These are phyloP conservation scores for Naganishia friedmannii DNA, from an alignment of 768 basidiomycete genomes.

Conservation along the genomic window DNA sequence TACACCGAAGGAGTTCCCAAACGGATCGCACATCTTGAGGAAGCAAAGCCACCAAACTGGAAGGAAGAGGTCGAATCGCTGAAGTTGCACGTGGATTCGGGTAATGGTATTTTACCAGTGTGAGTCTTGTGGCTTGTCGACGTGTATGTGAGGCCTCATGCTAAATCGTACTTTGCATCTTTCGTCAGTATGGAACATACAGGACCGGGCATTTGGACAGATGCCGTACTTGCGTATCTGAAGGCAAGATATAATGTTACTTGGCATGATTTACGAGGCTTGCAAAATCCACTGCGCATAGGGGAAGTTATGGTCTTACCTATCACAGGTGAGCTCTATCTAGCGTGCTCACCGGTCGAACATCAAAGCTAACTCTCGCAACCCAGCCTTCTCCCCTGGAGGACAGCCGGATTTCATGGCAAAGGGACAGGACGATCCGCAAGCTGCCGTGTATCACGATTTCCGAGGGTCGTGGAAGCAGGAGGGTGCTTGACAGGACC, in stretches of 20 bases:
- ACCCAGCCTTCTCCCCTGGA: slow-evolving; percentile 16
- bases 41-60: slow-evolving; percentile 3
- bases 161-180: not conserved
- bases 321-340: slow-evolving; percentile 33
- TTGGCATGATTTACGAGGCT: slow-evolving; percentile 41
- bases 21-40: not conserved
- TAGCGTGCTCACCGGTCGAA: not conserved
- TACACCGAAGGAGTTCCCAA: not conserved
- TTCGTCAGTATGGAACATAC: slow-evolving; percentile 24
- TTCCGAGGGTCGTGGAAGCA: slow-evolving; percentile 20
- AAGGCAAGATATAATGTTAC: slow-evolving; percentile 44
- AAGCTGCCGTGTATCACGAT: slow-evolving; percentile 21
- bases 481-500: not conserved
- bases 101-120: slow-evolving; percentile 21
- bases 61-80: slow-evolving; percentile 1
- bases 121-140: not conserved
- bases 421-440: slow-evolving; percentile 5
- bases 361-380: not conserved
- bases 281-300: slow-evolving; percentile 44
- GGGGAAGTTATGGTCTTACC: slow-evolving; percentile 48
- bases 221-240: slow-evolving; percentile 40
- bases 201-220: slow-evolving; percentile 32
- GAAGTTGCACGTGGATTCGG: not conserved
- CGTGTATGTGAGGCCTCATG: not conserved
- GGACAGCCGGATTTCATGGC: slow-evolving; percentile 20